Conservation (phyloP, 768 basidiomycete genomes). For the Boletus bicolor region DNA sequence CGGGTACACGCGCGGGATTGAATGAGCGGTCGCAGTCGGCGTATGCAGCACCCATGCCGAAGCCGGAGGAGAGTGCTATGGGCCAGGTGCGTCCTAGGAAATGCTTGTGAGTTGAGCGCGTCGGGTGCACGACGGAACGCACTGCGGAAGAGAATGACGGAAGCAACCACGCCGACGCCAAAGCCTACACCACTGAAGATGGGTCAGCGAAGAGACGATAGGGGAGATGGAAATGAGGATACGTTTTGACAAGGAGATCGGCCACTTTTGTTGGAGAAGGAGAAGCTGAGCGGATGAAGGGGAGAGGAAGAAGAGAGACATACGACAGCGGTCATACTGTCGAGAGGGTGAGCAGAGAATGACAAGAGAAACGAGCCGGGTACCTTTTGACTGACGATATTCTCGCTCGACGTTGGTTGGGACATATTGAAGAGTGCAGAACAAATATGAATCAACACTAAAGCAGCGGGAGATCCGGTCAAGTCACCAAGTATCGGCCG, state of each 20-base stretch:
- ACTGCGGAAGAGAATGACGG: constrained; percentile 91
- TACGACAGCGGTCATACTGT: constrained; percentile 85
- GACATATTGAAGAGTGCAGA: constrained; percentile 36
- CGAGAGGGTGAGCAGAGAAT: background rate
- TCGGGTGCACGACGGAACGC: constrained; percentile 34
- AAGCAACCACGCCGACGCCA: constrained; percentile 82
- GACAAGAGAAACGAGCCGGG: background rate
- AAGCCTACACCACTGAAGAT: constrained; percentile 76
- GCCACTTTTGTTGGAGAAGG: constrained; percentile 45
- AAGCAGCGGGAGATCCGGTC: too few species aligned
- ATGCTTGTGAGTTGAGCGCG: constrained; percentile 3
- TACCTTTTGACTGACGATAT: constrained; percentile 88
- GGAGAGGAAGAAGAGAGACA: constrained; percentile 40
- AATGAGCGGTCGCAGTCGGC: constrained; percentile 92
- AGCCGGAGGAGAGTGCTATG: constrained; percentile 80
- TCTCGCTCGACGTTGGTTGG: constrained; percentile 81
- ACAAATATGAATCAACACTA: constrained; percentile 25
- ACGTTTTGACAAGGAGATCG: constrained; percentile 87
- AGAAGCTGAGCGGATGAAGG: constrained; percentile 5
- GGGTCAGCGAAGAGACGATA: constrained; percentile 5
- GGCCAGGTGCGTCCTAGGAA: constrained; percentile 86
- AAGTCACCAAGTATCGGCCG: background rate
- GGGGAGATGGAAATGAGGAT: constrained; percentile 26
- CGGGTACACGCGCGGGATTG: constrained; percentile 86
- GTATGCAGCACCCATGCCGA: constrained; percentile 83